A percentile compares a stretch with the other conserved stretches of the same genome.
Evolutionary conservation across 108 stramenopile genomes (phyloP).

Genomic region (Discostella stelligeroides): DNA sequence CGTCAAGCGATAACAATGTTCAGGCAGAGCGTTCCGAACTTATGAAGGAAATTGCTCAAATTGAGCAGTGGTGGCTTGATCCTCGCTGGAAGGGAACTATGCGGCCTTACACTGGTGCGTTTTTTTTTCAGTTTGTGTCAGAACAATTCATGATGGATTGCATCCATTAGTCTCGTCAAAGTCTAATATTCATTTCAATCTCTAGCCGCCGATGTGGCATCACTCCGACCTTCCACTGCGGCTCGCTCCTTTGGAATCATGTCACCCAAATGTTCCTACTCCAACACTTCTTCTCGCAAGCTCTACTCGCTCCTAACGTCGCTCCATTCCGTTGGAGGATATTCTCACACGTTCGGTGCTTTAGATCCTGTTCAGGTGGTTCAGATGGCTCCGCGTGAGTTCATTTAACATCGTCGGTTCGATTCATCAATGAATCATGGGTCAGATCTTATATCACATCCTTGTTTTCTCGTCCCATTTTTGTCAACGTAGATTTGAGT

Average conservation of each 20-base stretch:
- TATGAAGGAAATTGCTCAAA: conserved; percentile 60
- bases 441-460: background rate
- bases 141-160: too few species aligned
- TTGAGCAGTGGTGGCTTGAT: conserved; percentile 80
- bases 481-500: conserved; percentile 56
- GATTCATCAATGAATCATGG: background rate
- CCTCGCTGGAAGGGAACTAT: conserved; percentile 70
- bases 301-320: conserved; percentile 68
- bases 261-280: conserved; percentile 66
- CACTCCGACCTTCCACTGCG: conserved; percentile 69
- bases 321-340: conserved; percentile 73
- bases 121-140: background rate
- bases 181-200: background rate
- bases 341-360: conserved; percentile 95
- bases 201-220: conserved; percentile 78
- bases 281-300: conserved; percentile 63
- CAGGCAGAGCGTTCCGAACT: conserved; percentile 48
- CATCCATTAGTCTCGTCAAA: too few species aligned
- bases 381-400: conserved; percentile 87
- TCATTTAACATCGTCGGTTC: background rate
- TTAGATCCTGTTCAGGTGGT: conserved; percentile 96
- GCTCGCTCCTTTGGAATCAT: conserved; percentile 47
- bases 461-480: background rate
- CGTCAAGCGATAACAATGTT: conserved; percentile 5
- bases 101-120: conserved; percentile 67